Conservation (phyloP, 495 filamentous ascomycete species). For the Daldinia caldariorum region DNA sequence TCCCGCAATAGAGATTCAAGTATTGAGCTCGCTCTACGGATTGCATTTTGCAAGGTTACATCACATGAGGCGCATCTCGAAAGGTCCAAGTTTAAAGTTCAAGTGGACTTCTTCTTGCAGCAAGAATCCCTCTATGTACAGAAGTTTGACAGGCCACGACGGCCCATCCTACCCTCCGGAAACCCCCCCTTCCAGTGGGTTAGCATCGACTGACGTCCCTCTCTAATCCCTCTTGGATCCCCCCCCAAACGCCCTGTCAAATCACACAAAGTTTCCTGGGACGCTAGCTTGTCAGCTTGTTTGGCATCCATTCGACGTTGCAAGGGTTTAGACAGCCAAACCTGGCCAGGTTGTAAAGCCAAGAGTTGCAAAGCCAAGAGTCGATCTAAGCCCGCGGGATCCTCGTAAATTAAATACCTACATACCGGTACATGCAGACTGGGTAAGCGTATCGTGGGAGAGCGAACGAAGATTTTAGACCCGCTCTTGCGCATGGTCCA, state of each 20-base stretch:
- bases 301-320: slow-evolving; percentile 43
- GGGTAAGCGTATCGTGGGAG: slow-evolving; percentile 40
- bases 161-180: slow-evolving; percentile 42
- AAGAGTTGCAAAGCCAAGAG: slow-evolving; percentile 46
- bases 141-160: slow-evolving; percentile 32
- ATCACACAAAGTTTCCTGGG: slow-evolving; percentile 42
- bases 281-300: slow-evolving; percentile 45
- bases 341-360: slow-evolving; percentile 43
- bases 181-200: slow-evolving; percentile 31
- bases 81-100: slow-evolving; percentile 16
- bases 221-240: slow-evolving; percentile 11
- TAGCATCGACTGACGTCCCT: slow-evolving; percentile 36
- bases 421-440: slow-evolving; percentile 43
- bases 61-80: slow-evolving; percentile 37
- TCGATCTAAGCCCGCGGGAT: slow-evolving; percentile 46
- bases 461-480: slow-evolving; percentile 40
- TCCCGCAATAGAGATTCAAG: slow-evolving; percentile 39
- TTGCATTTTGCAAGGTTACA: slow-evolving; percentile 42
- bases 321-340: slow-evolving; percentile 44
- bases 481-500: slow-evolving; percentile 48
- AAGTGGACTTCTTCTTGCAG: slow-evolving; percentile 42
- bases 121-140: slow-evolving; percentile 1
- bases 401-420: slow-evolving; percentile 46
- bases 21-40: slow-evolving; percentile 33
- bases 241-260: slow-evolving; percentile 35